Base-by-base conservation (phyloP, 768 basidiomycete species). In the Tricholoma matsutake region DNA sequence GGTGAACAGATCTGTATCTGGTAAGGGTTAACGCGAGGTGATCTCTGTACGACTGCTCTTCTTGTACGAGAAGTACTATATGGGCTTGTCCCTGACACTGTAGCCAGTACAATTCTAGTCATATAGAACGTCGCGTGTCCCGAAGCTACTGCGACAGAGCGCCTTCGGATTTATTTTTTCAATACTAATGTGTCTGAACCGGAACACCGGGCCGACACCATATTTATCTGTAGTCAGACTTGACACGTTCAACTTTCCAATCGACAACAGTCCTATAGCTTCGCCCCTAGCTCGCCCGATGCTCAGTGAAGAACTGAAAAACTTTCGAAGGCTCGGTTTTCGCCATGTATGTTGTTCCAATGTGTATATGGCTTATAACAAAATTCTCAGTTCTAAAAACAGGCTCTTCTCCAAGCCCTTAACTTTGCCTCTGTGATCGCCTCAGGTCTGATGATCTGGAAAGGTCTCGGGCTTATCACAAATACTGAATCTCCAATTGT, bases 371-470 rank as follows among this genome's bases (percentile, higher is more conserved):
- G 10, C 4, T 8, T 25, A 4, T 10, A 43, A 16, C 14, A 5
- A 39, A 31, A 37, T 45, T 61, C 18, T 49, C 39, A 2, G 16
- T 34, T 61, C 54, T 57, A 52, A 35, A n/a, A 18, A 10, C 39
- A 96, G 94, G 81, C 92, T 52, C 83, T 97, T 16, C 83, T 95
- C 18, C 96, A 98, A 79, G 74, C 88, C 54, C 86, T 98, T 67
- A 96, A 96, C 74, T 95, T 97, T 76, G 88, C 92, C 2, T 88
- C 91, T 0, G 93, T 97, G 59, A 85, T 97, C 57, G 86, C 93
- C 7, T 92, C 93, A 3, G 95, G 96, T 2, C 79, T 99, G 54
- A 97, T 97, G 94, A 91, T 98, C 63, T 99, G 94, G 94, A 98
- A 98, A 73, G 94, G 91, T 7, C 79, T 98, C 54, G 91, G 93